These are phyloP conservation scores for Rhododendron griersonianum DNA, from an alignment of 148 eudicot genomes.

Conservation along the genomic window DNA sequence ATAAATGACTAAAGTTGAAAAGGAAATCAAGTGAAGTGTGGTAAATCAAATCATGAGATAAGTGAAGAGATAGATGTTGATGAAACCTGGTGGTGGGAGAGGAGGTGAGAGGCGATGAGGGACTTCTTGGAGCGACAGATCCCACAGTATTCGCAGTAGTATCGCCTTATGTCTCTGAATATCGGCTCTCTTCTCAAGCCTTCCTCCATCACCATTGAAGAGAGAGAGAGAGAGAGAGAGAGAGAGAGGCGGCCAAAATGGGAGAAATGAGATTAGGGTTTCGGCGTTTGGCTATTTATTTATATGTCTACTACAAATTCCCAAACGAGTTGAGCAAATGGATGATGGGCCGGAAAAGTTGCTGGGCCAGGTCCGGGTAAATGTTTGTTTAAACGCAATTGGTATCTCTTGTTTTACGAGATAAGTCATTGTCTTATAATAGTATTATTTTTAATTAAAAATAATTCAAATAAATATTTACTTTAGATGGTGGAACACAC, in stretches of 20 bases:
- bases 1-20: neutral
- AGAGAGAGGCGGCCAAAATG: neutral
- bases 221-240: conserved; percentile 7
- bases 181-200: conserved; percentile 25
- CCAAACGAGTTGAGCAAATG: neutral
- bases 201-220: neutral
- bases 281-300: neutral
- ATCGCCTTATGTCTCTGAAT: conserved; percentile 76
- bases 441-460: too few species aligned
- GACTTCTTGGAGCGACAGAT: conserved; percentile 57
- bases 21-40: neutral
- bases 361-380: neutral
- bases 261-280: neutral
- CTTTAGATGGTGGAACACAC: too few species aligned
- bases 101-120: conserved; percentile 40
- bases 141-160: conserved; percentile 65
- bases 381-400: too few species aligned
- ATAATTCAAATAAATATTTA: too few species aligned
- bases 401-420: too few species aligned
- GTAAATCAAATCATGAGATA: neutral
- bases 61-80: neutral
- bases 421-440: too few species aligned
- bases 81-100: conserved; percentile 40
- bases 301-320: neutral
- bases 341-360: neutral